phyloP scores from a whole-genome alignment of 73 alveolate species.

The Halteria grandinella region DNA sequence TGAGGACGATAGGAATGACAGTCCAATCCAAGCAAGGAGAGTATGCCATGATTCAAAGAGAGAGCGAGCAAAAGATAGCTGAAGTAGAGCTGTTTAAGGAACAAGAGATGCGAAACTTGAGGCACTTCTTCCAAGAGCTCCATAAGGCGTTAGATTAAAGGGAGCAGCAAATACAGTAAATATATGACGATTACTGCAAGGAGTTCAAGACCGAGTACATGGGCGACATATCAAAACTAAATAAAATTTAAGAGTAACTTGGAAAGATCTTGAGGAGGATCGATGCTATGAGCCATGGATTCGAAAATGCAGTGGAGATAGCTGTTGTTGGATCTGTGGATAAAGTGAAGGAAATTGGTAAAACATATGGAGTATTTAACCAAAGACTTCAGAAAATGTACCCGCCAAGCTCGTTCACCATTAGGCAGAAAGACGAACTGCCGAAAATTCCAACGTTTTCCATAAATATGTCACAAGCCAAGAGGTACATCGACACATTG shows the following conservation, averaged over 20 bases:
- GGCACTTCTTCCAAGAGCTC: conserved; percentile 30
- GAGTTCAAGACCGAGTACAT: background rate
- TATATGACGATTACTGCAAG: conserved; percentile 13
- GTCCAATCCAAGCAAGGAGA: background rate
- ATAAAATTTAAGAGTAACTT: conserved; percentile 8
- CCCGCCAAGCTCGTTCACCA: conserved; percentile 49
- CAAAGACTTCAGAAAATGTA: background rate
- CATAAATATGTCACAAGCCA: conserved; percentile 25
- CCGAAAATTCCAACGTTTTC: conserved; percentile 31
- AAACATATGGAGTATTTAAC: conserved; percentile 28
- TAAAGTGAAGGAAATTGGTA: conserved; percentile 15
- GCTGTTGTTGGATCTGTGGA: conserved; percentile 50
- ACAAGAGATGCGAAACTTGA: conserved; percentile 21
- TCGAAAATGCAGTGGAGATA: conserved; percentile 40
- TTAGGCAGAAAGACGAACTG: conserved; percentile 40
- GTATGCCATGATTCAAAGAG: background rate
- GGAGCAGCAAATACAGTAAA: conserved; percentile 16
- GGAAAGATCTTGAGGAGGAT: conserved; percentile 1
- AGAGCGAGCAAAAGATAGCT: conserved; percentile 11
- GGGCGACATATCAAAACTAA: conserved; percentile 2
- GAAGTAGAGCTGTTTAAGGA: conserved; percentile 24
- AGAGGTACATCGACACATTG: conserved; percentile 28
- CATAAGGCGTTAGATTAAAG: conserved; percentile 26
- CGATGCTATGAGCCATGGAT: background rate
- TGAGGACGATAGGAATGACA: background rate